Percentiles rank a stretch among this genome's conserved stretches.
Conservation (phyloP, 2,329 filamentous ascomycete genomes). For the Xylariaceae sp. region DNA sequence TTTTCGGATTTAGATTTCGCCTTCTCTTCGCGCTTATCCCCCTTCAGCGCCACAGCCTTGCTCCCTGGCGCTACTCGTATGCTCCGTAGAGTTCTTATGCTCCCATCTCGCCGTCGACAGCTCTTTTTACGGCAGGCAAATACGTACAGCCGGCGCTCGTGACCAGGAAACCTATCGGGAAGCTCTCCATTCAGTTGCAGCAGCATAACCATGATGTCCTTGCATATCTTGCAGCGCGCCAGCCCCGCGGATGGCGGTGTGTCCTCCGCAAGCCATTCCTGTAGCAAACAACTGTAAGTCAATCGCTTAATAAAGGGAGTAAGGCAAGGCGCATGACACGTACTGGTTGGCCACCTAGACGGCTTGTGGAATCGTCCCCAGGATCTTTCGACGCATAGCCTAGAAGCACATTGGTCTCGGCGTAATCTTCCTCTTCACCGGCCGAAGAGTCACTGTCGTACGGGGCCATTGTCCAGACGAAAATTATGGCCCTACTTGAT, state of each 20-base stretch:
- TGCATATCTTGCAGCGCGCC: constrained; percentile 84
- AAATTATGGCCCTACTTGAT: neutral
- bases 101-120: constrained; percentile 79
- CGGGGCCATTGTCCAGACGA: constrained; percentile 18
- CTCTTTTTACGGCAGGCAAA: constrained; percentile 74
- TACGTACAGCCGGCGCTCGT: constrained; percentile 84
- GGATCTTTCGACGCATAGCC: constrained; percentile 82
- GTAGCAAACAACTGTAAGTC: constrained; percentile 14
- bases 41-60: constrained; percentile 21
- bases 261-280: constrained; percentile 81
- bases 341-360: constrained; percentile 84
- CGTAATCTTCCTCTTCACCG: constrained; percentile 63
- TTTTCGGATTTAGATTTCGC: constrained; percentile 27
- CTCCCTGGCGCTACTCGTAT: constrained; percentile 44
- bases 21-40: constrained; percentile 31
- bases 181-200: constrained; percentile 90
- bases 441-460: constrained; percentile 87
- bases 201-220: constrained; percentile 75
- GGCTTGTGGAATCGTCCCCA: constrained; percentile 78
- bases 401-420: constrained; percentile 81
- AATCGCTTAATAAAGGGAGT: neutral
- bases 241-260: constrained; percentile 70
- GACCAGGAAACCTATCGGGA: constrained; percentile 77
- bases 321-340: constrained; percentile 26
- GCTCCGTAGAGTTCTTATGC: constrained; percentile 70